Evolutionary conservation across 176 grass and related monocot genomes (phyloP), one percentile per base, ranked within the genome.

Genomic region (Oryza meyeriana): DNA sequence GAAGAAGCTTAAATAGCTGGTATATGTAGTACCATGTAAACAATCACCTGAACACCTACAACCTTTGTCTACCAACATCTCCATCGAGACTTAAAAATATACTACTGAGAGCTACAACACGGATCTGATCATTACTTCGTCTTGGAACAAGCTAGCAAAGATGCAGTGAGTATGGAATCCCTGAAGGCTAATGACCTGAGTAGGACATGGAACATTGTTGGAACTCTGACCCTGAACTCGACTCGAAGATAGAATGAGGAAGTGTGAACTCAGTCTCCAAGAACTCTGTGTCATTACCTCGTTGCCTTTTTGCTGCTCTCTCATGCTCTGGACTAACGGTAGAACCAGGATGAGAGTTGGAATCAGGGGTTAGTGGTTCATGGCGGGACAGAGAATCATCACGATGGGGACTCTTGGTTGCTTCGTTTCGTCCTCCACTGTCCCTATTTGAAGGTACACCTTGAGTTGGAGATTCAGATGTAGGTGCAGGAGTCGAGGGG

Each of bases 361-460:
- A 97, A 81, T 97, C 96, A 24, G 93, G 93, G 17, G 96, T 95
- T 73, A 82, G 87, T 47, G 91, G 96, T 39, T 95, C 93, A 45
- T 5, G 74, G 40, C 33, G 75, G 2, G 78, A 74, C 47, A 76
- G 78, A 36, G 84, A 88, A 81, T 84, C 84, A 57, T 94, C 92
- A 38, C 57, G 83, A 62, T 83, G 88, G 31, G 83, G 85, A 74
- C 83, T 84, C 66, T 85, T 92, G 85, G 57, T 84, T 71, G 24
- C 44, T 47, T 65, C 87, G 38, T 47, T 68, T 42, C 10, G 52
- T n/a, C 64, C 74, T 85, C 81, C 89, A 44, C 75, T 42, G 47
- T 83, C 85, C 58, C 81, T 70, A 10, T 89, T 89, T 5, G 69
- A 84, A 75, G 76, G 79, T 16, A 77, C 83, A 27, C 75, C 87